These are phyloP conservation scores for Ophiostoma pallidulum DNA, from an alignment of 2,329 filamentous ascomycete species.

Conservation along the genomic window DNA sequence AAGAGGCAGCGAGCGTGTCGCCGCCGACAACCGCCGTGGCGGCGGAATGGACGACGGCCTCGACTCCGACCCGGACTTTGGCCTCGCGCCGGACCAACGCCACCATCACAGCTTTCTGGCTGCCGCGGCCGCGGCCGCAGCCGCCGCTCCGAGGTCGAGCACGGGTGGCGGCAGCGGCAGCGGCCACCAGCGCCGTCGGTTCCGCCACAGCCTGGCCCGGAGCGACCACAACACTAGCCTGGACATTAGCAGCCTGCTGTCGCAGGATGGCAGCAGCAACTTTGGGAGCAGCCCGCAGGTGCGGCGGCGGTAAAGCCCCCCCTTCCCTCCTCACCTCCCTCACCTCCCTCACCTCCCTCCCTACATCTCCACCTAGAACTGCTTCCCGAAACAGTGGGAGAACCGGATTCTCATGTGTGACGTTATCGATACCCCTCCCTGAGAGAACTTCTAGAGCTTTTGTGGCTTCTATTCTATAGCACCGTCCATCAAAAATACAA, in stretches of 20 bases:
- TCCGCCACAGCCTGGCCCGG: constrained; percentile 30
- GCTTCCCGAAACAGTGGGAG: too few species aligned
- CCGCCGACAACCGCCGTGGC: background rate
- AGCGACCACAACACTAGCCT: constrained; percentile 43
- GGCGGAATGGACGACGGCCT: background rate
- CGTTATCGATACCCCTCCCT: too few species aligned
- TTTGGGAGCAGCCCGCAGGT: constrained; percentile 46
- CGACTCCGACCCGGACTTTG: constrained; percentile 26
- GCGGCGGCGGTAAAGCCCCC: constrained; percentile 25
- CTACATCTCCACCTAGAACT: too few species aligned
- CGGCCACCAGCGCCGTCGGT: constrained; percentile 18
- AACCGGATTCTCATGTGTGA: too few species aligned
- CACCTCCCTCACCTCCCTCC: too few species aligned
- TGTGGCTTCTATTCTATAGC: too few species aligned
- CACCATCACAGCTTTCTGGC: constrained; percentile 13
- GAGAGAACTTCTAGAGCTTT: too few species aligned
- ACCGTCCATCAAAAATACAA: too few species aligned
- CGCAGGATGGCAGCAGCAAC: constrained; percentile 48
- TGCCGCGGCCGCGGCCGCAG: background rate
- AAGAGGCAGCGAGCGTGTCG: background rate
- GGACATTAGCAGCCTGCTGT: constrained; percentile 47
- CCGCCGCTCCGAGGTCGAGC: constrained; percentile 4
- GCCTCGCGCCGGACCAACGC: too few species aligned
- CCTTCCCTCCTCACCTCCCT: too few species aligned
- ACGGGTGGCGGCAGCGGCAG: background rate